Evolutionary conservation across 2,329 filamentous ascomycete species (phyloP), one percentile per base, ranked within the genome.

Genomic region (Pseudocercospora crystallina): DNA sequence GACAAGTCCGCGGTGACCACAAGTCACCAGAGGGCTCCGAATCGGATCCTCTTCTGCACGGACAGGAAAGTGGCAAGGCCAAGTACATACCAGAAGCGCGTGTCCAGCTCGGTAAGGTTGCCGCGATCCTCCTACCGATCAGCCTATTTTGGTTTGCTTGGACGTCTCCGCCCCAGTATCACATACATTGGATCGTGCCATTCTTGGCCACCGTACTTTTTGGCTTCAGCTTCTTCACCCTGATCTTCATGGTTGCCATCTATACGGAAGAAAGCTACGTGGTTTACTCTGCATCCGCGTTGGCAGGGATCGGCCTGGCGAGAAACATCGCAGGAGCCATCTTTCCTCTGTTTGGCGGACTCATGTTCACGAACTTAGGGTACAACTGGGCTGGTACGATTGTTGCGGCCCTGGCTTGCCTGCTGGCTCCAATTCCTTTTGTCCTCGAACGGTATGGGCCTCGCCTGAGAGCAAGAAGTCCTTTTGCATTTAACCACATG

Each of bases 201-300:
- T 71, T 80, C 5, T 54, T 79, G 10, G 76, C 75, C 2, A 75
- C 73, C 0, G 68, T 71, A 0, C 69, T 79, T n/a, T 79, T 76
- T 65, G 77, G 76, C 0, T 78, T 71, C 69, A 73, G 70, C 12
- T 78, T 78, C 56, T 78, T 77, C 51, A 76, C 73, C 1, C 64
- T 79, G 0, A 77, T 78, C 30, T 65, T 78, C 2, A 77, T 77
- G 74, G 75, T 75, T 1, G 70, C 76, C 32, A 74, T 71, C 4
- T 78, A 76, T 52, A 76, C 74, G 2, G 74, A 77, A 46, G 76
- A 78, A 52, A 71, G 73, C 5, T 78, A 78, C 53, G 73, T 75
- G 58, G 66, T 70, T 2, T 73, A 68, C 53, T 72, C 70, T 8
- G 71, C 71, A 8, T 70, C 66, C 11, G 71, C 71, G 2, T 61